Base-by-base conservation (phyloP, 2,329 filamentous ascomycete genomes). In the Paecilomyces sp. region DNA sequence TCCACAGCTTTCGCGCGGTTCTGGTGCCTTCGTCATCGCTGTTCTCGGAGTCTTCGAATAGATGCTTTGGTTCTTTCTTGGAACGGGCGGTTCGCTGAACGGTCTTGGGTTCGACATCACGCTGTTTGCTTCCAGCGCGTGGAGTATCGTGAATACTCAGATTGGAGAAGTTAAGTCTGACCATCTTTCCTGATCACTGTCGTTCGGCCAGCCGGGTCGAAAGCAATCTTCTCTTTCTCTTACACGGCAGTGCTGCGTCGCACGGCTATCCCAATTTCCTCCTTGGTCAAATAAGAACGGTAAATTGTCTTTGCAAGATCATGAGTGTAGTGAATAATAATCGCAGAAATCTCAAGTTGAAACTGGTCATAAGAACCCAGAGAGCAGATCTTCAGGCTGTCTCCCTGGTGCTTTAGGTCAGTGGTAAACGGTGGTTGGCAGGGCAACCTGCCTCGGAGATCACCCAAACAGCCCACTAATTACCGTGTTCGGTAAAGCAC, bases 361-460 rank as follows among this genome's bases (percentile, higher is more conserved):
- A 47, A 15, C 18, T 47, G 41, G 41, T n/a, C 22, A 47, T 18
- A 47, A 47, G 41, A 47, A 47, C 15, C 41, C n/a, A 15, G 41
- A 22, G n/a, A 47, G 9, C 13, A 47, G 41, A 47, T 47, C 41
- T 47, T 47, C 41, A 18, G 18, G 24, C 24, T 58, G 24, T 60
- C 47, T 60, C 57, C 54, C 54, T 31, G n/a, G 25, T 31, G 33
- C 50, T n/a, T 31, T 15, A 47, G 41, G 41, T 22, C 41, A 8
- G n/a, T 22, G 15, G 41, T 47, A 47, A 47, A 47, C 41, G 41
- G n/a, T 15, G 36, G 58, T 60, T 60, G 58, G 55, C 58, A 33
- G 50, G 58, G 53, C 58, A 60, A 60, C 58, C 18, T 18, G 24
- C 12, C 5, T 25, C 18, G 25, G 18, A 11, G n/a, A 30, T 50